A percentile compares a stretch with the other conserved stretches of the same genome.
phyloP scores from a whole-genome alignment of 2,329 filamentous ascomycete species.

The Nothophaeocryptopus gaeumannii region DNA sequence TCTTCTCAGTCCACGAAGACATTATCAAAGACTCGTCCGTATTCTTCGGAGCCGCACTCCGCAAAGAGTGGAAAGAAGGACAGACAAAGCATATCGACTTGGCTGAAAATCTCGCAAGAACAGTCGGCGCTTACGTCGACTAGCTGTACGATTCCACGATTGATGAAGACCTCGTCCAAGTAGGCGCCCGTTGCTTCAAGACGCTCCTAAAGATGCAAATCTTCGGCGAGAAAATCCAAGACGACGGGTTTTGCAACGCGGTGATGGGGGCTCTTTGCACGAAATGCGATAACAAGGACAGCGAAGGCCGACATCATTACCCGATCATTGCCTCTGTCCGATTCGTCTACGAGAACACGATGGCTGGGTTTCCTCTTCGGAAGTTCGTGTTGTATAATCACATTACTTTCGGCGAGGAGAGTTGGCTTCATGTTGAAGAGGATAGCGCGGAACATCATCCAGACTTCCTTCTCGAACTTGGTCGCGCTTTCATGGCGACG shows the following conservation, averaged over 20 bases:
- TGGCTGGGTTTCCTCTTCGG: conserved; percentile 15
- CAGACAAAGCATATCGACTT: conserved; percentile 4
- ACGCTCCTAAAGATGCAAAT: not conserved
- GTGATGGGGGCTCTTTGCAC: not conserved
- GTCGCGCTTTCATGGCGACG: conserved; percentile 14
- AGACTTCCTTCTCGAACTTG: conserved; percentile 21
- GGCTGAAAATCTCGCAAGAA: conserved; percentile 4
- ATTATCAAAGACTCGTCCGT: not conserved
- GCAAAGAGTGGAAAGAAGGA: conserved; percentile 12
- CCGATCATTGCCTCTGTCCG: conserved; percentile 15
- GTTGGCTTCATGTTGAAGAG: conserved; percentile 26
- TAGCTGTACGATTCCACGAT: conserved; percentile 16
- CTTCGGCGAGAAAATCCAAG: conserved; percentile 15
- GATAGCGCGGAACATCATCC: conserved; percentile 18
- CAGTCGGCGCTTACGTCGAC: conserved; percentile 1
- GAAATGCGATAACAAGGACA: not conserved
- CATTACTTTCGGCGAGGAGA: conserved; percentile 15
- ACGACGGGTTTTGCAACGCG: conserved; percentile 4
- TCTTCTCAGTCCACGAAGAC: conserved; percentile 9
- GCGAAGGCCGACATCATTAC: conserved; percentile 14
- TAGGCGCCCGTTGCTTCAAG: conserved; percentile 1
- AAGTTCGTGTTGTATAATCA: conserved; percentile 23
- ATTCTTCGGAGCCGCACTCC: conserved; percentile 9
- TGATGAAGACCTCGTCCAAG: conserved; percentile 18
- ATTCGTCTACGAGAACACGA: conserved; percentile 20